Conservation (phyloP, 345 rosid species). For the Combretum micranthum region DNA sequence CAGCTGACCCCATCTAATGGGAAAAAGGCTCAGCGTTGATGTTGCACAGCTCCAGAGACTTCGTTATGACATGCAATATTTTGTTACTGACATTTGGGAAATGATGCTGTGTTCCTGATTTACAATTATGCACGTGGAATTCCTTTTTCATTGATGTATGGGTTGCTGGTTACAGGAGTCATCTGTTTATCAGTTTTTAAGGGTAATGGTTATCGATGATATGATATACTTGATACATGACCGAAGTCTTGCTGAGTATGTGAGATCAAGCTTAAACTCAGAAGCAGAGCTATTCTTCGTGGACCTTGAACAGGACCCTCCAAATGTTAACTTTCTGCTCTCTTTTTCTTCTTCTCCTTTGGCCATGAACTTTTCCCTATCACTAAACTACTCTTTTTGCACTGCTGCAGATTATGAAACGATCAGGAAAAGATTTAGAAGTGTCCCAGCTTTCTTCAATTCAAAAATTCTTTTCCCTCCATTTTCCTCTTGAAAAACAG, state of each 20-base stretch:
- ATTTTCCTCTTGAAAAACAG: constrained; percentile 31
- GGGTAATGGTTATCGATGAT: constrained; percentile 74
- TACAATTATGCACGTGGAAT: not conserved
- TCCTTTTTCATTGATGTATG: not conserved
- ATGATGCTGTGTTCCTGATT: no score
- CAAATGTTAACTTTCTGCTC: constrained; percentile 42
- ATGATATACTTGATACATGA: constrained; percentile 78
- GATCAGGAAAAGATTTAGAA: constrained; percentile 30
- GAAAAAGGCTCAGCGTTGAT: no score
- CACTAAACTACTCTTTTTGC: constrained; percentile 8
- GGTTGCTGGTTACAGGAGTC: constrained; percentile 36
- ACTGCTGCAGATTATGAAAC: constrained; percentile 49
- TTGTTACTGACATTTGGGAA: no score
- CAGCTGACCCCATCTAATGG: no score
- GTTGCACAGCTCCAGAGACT: not conserved
- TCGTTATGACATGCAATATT: not conserved
- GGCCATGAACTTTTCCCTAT: constrained; percentile 7
- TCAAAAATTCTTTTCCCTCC: constrained; percentile 45
- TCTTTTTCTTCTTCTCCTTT: not conserved
- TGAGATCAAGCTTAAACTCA: constrained; percentile 44
- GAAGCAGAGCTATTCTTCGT: constrained; percentile 47
- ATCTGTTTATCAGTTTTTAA: constrained; percentile 43
- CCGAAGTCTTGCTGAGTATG: constrained; percentile 49
- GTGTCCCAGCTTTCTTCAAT: constrained; percentile 45
- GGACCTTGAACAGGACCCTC: constrained; percentile 86